Conservation (phyloP, 2,329 filamentous ascomycete species). For the Herpotrichia juniperi region DNA sequence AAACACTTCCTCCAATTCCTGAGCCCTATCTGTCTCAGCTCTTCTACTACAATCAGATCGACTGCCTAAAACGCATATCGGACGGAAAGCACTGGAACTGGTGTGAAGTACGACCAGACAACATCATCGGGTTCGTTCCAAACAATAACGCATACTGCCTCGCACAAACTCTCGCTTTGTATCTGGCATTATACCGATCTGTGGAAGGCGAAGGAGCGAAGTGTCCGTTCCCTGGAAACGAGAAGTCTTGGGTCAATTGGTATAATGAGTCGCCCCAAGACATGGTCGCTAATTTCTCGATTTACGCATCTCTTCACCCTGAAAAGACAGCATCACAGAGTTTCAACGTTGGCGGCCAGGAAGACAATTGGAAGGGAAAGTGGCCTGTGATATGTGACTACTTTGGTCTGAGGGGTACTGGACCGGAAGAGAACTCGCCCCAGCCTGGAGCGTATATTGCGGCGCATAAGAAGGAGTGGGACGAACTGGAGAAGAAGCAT, state of each 20-base stretch:
- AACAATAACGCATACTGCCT: slow-evolving; percentile 49
- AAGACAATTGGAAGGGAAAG: slow-evolving; percentile 50
- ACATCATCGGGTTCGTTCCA: slow-evolving; percentile 51
- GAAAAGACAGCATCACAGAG: slow-evolving; percentile 45
- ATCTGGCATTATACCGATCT: slow-evolving; percentile 44
- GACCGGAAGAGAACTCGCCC: slow-evolving; percentile 31
- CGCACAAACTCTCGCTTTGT: slow-evolving; percentile 46
- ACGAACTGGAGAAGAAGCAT: slow-evolving; percentile 33
- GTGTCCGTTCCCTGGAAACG: slow-evolving; percentile 48
- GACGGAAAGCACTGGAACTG: slow-evolving; percentile 49
- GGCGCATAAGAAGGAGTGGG: slow-evolving; percentile 34
- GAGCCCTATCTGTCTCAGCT: slow-evolving; percentile 44
- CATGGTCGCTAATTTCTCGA: slow-evolving; percentile 51
- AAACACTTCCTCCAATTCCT: slow-evolving; percentile 39
- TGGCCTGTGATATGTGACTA: slow-evolving; percentile 56
- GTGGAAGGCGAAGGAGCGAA: slow-evolving; percentile 47
- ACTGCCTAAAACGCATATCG: slow-evolving; percentile 44
- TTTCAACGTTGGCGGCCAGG: slow-evolving; percentile 53
- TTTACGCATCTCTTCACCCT: slow-evolving; percentile 50
- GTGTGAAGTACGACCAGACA: slow-evolving; percentile 49
- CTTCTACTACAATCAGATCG: slow-evolving; percentile 51
- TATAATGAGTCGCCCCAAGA: slow-evolving; percentile 50
- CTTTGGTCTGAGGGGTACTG: slow-evolving; percentile 53
- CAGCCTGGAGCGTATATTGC: slow-evolving; percentile 37
- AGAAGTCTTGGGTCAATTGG: slow-evolving; percentile 45